A percentile compares a stretch with the other conserved stretches of the same genome.
Evolutionary conservation across 768 basidiomycete genomes (phyloP).

Genomic region (Tulasnella sp.): DNA sequence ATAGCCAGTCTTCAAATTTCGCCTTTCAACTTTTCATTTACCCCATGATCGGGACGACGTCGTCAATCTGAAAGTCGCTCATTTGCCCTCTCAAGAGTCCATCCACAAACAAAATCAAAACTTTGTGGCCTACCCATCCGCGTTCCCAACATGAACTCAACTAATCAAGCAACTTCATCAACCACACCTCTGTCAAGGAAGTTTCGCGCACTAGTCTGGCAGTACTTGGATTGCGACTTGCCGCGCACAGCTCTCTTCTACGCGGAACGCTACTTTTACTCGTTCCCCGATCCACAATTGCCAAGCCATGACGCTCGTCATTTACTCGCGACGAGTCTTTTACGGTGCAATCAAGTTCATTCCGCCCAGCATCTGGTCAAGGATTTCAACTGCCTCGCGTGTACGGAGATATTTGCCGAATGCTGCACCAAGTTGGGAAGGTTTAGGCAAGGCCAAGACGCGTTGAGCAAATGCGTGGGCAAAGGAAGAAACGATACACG

Average conservation of each 20-base stretch:
- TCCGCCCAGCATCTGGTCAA: conserved; percentile 68
- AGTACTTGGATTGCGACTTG: conserved; percentile 74
- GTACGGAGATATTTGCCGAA: conserved; percentile 69
- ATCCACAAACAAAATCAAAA: neutral
- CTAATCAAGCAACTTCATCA: neutral
- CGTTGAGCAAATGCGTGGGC: conserved; percentile 24
- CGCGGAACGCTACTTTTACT: conserved; percentile 68
- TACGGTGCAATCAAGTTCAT: conserved; percentile 60
- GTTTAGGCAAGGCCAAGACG: conserved; percentile 54
- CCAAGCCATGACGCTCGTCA: conserved; percentile 73
- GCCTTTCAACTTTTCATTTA: neutral
- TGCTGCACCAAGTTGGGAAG: conserved; percentile 67
- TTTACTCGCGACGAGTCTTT: conserved; percentile 71
- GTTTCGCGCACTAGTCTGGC: conserved; percentile 55
- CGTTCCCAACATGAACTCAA: neutral
- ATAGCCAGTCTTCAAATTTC: neutral
- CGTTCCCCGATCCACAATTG: conserved; percentile 43
- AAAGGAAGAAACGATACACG: conserved; percentile 44
- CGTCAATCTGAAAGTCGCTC: neutral
- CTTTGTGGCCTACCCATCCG: neutral
- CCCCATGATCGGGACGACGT: neutral
- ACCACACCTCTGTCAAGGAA: neutral
- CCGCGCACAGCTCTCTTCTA: conserved; percentile 77
- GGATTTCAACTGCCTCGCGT: conserved; percentile 60
- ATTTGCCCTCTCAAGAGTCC: neutral